Percentiles rank a stretch among this genome's conserved stretches.
Conservation (phyloP, 2,329 filamentous ascomycete species). For the Colletotrichum sp. region DNA sequence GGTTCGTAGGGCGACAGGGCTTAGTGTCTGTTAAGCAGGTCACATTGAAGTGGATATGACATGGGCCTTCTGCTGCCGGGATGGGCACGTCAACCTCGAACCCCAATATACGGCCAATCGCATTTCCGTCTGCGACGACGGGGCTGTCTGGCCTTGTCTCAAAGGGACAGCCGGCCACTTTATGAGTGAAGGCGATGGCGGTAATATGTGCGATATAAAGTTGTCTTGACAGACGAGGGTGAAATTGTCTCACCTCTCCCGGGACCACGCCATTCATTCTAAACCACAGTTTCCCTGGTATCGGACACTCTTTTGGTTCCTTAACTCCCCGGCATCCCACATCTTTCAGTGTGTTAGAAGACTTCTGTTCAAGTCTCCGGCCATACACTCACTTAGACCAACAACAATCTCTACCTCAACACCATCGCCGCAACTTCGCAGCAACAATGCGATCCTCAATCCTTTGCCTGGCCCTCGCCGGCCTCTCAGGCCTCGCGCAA, state of each 20-base stretch:
- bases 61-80: neutral
- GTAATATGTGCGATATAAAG: neutral
- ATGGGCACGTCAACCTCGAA: neutral
- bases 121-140: neutral
- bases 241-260: neutral
- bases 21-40: neutral
- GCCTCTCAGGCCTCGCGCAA: neutral
- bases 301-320: neutral
- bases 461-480: neutral
- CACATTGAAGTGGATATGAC: neutral
- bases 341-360: neutral
- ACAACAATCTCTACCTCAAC: neutral
- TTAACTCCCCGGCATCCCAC: neutral
- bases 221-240: neutral
- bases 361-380: neutral
- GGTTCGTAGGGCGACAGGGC: neutral
- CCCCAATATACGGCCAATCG: neutral
- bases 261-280: neutral
- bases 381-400: neutral
- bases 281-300: neutral
- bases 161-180: neutral
- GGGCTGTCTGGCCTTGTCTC: neutral
- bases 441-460: constrained; percentile 5
- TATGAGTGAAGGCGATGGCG: neutral
- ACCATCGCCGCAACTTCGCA: neutral